These are phyloP conservation scores for Batrachochytrium dendrobatidis DNA, from an alignment of 371 early-diverging fungal species.

Conservation along the genomic window DNA sequence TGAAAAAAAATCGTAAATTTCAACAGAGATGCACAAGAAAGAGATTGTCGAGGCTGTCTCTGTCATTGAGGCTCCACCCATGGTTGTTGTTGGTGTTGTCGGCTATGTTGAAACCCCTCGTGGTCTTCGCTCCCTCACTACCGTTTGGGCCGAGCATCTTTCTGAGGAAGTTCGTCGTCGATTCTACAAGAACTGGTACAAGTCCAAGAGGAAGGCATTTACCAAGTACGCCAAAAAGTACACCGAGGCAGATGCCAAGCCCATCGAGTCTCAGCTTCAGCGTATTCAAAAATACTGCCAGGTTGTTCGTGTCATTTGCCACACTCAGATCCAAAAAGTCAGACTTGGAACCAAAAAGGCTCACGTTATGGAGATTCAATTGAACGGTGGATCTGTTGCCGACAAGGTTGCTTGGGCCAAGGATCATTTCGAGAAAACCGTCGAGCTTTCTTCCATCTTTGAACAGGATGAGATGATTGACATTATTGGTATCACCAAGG, in stretches of 20 bases:
- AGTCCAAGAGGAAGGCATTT: slow-evolving; percentile 98
- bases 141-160: slow-evolving; percentile 99
- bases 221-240: slow-evolving; percentile 98
- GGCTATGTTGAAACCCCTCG: slow-evolving; percentile 99
- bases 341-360: slow-evolving; percentile 98
- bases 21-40: slow-evolving; percentile 94
- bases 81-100: slow-evolving; percentile 98
- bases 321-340: slow-evolving; percentile 96
- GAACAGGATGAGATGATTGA: slow-evolving; percentile 98
- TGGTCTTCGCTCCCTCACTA: slow-evolving; percentile 95
- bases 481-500: slow-evolving; percentile 99
- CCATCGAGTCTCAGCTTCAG: slow-evolving; percentile 87
- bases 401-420: slow-evolving; percentile 98
- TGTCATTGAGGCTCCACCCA: slow-evolving; percentile 97
- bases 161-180: slow-evolving; percentile 96
- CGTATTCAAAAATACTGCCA: slow-evolving; percentile 98
- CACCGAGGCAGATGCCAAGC: slow-evolving; percentile 81
- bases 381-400: slow-evolving; percentile 98
- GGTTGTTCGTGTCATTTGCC: slow-evolving; percentile 96
- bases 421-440: slow-evolving; percentile 95
- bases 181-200: slow-evolving; percentile 99
- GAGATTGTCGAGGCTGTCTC: slow-evolving; percentile 99
- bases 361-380: slow-evolving; percentile 99
- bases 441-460: slow-evolving; percentile 85
- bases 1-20: slow-evolving; percentile 1